These are phyloP conservation scores for Cercospora sojina DNA, from an alignment of 2,329 filamentous ascomycete species.

Conservation along the genomic window DNA sequence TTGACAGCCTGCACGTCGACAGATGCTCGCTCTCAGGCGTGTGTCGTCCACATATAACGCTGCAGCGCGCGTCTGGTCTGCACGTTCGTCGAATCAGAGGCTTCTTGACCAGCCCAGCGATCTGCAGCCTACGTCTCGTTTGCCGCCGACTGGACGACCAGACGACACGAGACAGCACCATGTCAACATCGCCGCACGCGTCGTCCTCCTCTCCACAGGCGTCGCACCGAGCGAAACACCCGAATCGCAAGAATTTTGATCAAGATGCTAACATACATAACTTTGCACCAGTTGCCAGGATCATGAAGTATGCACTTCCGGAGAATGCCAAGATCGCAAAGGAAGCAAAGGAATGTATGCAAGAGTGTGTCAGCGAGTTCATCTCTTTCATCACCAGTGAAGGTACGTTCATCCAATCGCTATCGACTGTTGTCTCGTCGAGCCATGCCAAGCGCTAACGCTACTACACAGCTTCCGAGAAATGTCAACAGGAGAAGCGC, in stretches of 20 bases:
- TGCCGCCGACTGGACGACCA: slow-evolving; percentile 30
- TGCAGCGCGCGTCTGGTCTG: slow-evolving; percentile 50
- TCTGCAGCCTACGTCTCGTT: slow-evolving; percentile 36
- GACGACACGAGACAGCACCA: slow-evolving; percentile 38
- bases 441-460: not conserved
- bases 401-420: slow-evolving; percentile 59
- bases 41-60: slow-evolving; percentile 40
- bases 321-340: slow-evolving; percentile 97
- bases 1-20: slow-evolving; percentile 36
- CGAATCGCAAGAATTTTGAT: slow-evolving; percentile 40
- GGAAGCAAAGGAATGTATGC: slow-evolving; percentile 99
- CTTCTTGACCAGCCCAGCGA: slow-evolving; percentile 36
- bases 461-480: slow-evolving; percentile 75
- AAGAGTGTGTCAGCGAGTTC: slow-evolving; percentile 99
- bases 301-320: slow-evolving; percentile 97
- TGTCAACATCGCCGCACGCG: slow-evolving; percentile 43
- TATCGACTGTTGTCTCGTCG: not conserved
- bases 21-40: slow-evolving; percentile 33
- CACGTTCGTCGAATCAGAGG: slow-evolving; percentile 49
- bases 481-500: slow-evolving; percentile 98
- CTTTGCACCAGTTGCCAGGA: slow-evolving; percentile 92
- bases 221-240: slow-evolving; percentile 31
- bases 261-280: slow-evolving; percentile 93
- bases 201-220: slow-evolving; percentile 33
- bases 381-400: slow-evolving; percentile 99